A percentile compares a stretch with the other conserved stretches of the same genome.
These are phyloP conservation scores for Leccinum laetum DNA, from an alignment of 1,284 basidiomycete genomes.

Conservation along the genomic window DNA sequence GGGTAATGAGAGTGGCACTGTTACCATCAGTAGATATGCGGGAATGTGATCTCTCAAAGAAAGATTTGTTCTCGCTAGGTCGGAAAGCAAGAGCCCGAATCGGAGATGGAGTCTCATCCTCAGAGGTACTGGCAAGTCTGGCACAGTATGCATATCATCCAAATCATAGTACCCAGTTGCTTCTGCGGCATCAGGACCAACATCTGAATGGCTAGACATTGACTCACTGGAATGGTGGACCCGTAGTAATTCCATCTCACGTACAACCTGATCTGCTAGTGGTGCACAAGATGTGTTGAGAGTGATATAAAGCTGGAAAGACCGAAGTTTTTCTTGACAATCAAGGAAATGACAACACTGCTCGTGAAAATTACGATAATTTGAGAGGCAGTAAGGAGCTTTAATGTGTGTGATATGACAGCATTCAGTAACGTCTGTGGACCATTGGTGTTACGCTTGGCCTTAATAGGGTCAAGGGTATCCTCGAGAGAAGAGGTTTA, in stretches of 20 bases:
- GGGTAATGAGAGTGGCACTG: no score
- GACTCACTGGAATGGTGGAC: background rate
- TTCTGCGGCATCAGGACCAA: background rate
- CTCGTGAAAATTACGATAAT: constrained; percentile 1
- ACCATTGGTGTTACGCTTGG: constrained; percentile 1
- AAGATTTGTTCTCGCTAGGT: no score
- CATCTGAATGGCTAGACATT: background rate
- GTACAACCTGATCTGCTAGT: background rate
- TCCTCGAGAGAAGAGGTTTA: no score
- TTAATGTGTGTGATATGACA: constrained; percentile 14
- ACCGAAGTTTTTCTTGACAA: constrained; percentile 6
- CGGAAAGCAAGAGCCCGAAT: no score
- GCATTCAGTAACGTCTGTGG: constrained; percentile 3
- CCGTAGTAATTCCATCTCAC: background rate
- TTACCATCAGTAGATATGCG: no score
- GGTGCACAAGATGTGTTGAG: background rate
- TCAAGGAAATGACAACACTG: constrained; percentile 11
- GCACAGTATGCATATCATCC: no score
- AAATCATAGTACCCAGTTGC: no score
- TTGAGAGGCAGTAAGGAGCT: background rate
- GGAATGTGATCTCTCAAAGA: no score
- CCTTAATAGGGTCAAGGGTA: no score
- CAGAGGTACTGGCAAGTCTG: no score
- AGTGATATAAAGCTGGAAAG: constrained; percentile 5
- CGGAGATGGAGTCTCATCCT: no score